phyloP scores from a whole-genome alignment of 805 yeast genomes.

The Myxozyma nipponensis region DNA sequence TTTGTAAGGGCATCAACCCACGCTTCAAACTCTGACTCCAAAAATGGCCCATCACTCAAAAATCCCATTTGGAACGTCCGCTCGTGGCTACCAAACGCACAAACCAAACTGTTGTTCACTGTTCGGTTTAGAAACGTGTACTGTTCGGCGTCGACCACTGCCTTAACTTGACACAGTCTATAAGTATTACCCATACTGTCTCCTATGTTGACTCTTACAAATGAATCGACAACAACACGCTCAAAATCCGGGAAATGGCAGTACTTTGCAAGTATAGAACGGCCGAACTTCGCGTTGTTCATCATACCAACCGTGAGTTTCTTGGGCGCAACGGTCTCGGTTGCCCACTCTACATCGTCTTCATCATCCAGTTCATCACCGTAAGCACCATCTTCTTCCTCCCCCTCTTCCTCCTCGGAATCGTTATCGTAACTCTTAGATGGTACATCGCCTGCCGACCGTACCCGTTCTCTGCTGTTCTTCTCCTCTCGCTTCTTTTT shows the following conservation, averaged over 20 bases:
- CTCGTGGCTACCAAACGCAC: conserved; percentile 75
- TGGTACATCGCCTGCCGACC: background rate
- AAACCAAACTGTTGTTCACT: conserved; percentile 59
- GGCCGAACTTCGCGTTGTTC: conserved; percentile 71
- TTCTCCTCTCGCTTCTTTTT: conserved; percentile 70
- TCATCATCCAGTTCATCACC: conserved; percentile 43
- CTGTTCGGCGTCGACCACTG: conserved; percentile 38
- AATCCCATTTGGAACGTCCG: conserved; percentile 72
- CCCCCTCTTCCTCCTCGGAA: conserved; percentile 43
- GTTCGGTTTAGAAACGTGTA: conserved; percentile 49
- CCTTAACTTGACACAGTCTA: conserved; percentile 75
- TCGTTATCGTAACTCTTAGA: conserved; percentile 46
- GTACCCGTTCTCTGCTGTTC: conserved; percentile 24
- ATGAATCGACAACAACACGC: conserved; percentile 56
- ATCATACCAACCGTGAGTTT: conserved; percentile 57
- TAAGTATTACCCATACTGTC: conserved; percentile 61
- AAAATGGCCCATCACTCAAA: conserved; percentile 73
- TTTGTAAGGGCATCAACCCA: conserved; percentile 60
- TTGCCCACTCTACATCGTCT: conserved; percentile 37
- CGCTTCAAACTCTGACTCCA: conserved; percentile 61
- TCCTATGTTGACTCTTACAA: conserved; percentile 81
- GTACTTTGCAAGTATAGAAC: conserved; percentile 67
- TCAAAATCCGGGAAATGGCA: conserved; percentile 81
- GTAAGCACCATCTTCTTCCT: conserved; percentile 48
- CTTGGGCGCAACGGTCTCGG: conserved; percentile 6